Evolutionary conservation across 2,329 filamentous ascomycete genomes (phyloP).

Genomic region (Calonectria pseudoreteaudii): DNA sequence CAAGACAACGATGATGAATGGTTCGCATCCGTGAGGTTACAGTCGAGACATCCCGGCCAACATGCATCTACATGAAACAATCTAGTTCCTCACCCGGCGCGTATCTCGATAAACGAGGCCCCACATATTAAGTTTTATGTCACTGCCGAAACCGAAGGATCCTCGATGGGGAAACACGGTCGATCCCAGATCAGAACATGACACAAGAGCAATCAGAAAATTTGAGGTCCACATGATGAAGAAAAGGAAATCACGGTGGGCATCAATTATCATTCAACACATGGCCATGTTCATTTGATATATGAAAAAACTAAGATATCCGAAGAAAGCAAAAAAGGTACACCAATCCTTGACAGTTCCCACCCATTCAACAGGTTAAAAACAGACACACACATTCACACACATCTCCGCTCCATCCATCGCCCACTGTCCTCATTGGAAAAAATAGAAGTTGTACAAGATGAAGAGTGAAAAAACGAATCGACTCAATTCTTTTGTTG

Average conservation of each 20-base stretch:
- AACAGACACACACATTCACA: neutral
- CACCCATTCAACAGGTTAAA: neutral
- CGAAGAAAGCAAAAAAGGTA: neutral
- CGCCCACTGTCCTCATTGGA: neutral
- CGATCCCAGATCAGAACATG: no score
- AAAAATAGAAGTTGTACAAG: neutral
- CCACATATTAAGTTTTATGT: neutral
- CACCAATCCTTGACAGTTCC: neutral
- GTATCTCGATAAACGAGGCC: neutral
- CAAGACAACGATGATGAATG: neutral
- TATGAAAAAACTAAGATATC: neutral
- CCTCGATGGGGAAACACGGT: neutral
- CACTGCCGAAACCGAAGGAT: neutral
- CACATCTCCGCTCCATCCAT: neutral
- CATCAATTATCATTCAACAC: neutral
- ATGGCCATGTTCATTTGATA: neutral
- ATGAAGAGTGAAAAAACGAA: neutral
- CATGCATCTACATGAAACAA: neutral
- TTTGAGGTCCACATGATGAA: no score
- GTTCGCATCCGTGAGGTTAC: no score
- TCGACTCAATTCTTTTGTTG: neutral
- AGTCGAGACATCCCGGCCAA: no score
- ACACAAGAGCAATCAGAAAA: no score
- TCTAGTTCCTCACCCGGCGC: neutral
- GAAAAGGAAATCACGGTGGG: no score